These are phyloP conservation scores for Solanum chilense DNA, from an alignment of 257 asterid genomes.

Conservation along the genomic window DNA sequence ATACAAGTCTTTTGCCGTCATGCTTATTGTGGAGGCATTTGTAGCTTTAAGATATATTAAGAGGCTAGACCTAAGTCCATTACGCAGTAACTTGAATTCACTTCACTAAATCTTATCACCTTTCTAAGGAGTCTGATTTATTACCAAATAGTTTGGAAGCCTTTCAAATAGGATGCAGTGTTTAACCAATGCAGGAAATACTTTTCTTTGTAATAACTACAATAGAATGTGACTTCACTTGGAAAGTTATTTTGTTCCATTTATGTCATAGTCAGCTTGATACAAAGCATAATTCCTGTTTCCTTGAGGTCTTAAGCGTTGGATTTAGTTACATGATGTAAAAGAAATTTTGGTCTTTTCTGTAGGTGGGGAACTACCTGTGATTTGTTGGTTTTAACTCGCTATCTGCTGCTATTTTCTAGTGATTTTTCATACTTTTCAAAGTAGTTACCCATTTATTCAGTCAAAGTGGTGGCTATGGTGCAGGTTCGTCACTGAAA, in stretches of 20 bases:
- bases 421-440: not conserved
- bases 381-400: not conserved
- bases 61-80: not conserved
- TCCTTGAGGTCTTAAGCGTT: not conserved
- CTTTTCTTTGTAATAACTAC: not conserved
- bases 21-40: not conserved
- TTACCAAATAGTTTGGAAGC: not conserved
- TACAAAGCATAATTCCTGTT: not conserved
- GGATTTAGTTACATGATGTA: not conserved
- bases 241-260: not conserved
- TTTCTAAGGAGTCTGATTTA: not conserved
- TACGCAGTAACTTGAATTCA: not conserved
- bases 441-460: not conserved
- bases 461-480: not conserved
- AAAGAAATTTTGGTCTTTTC: too few species aligned
- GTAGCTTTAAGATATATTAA: not conserved
- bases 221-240: not conserved
- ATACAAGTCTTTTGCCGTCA: not conserved
- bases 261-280: not conserved
- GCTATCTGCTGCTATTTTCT: not conserved
- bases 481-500: slow-evolving; percentile 27
- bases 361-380: not conserved
- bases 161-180: not conserved
- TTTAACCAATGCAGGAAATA: not conserved
- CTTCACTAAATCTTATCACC: not conserved